phyloP scores from a whole-genome alignment of 495 filamentous ascomycete genomes.

The Immersiella caudata region DNA sequence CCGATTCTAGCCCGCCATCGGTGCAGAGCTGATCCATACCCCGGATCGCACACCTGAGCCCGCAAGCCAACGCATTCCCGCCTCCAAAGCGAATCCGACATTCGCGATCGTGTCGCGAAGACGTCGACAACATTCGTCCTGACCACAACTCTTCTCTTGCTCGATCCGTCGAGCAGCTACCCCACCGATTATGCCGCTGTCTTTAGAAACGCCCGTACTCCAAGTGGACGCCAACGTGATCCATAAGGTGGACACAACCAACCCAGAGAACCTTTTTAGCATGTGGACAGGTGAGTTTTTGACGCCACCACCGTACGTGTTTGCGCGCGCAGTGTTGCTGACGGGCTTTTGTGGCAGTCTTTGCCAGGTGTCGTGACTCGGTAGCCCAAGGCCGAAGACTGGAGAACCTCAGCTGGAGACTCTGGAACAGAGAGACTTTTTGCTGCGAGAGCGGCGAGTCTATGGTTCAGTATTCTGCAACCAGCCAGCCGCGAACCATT shows the following conservation, averaged over 20 bases:
- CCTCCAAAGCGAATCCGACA: slow-evolving; percentile 19
- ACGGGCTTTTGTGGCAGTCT: slow-evolving; percentile 60
- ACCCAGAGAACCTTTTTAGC: slow-evolving; percentile 90
- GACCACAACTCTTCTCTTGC: slow-evolving; percentile 27
- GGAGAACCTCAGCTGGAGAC: slow-evolving; percentile 93
- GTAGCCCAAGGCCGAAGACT: slow-evolving; percentile 90
- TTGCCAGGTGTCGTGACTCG: slow-evolving; percentile 92
- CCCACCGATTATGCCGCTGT: slow-evolving; percentile 38
- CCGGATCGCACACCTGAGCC: slow-evolving; percentile 30
- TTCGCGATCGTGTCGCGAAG: slow-evolving; percentile 31
- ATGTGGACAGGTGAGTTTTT: slow-evolving; percentile 93
- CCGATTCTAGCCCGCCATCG: slow-evolving; percentile 25
- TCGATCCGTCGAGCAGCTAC: slow-evolving; percentile 38
- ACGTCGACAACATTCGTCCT: slow-evolving; percentile 25
- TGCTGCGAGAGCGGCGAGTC: slow-evolving; percentile 70
- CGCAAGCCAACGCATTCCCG: slow-evolving; percentile 8
- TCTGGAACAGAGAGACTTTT: slow-evolving; percentile 96
- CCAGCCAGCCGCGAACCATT: slow-evolving; percentile 53
- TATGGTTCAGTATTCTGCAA: slow-evolving; percentile 39
- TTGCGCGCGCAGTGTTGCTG: slow-evolving; percentile 7
- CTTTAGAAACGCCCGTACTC: slow-evolving; percentile 58
- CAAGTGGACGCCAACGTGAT: slow-evolving; percentile 85
- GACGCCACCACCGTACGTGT: slow-evolving; percentile 19
- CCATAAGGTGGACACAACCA: slow-evolving; percentile 90
- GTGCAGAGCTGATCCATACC: slow-evolving; percentile 37